Evolutionary conservation across 495 filamentous ascomycete genomes (phyloP).

Genomic region (Podospora australis): DNA sequence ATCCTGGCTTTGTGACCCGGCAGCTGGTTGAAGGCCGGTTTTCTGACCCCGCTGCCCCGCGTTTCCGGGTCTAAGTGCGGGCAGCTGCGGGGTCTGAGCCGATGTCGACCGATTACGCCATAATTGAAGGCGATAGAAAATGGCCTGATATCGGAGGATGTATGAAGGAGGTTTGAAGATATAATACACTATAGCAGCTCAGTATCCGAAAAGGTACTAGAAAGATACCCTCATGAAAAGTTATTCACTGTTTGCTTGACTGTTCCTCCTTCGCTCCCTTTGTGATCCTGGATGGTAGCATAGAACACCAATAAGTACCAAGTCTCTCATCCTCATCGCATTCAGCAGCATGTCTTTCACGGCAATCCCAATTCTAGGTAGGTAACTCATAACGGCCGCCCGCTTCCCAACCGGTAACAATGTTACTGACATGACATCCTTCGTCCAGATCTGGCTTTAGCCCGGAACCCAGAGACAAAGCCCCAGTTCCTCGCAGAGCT

Average conservation of each 20-base stretch:
- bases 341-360: slow-evolving; percentile 55
- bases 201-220: not conserved
- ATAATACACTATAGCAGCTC: not conserved
- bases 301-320: too few relatives aligned
- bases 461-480: slow-evolving; percentile 61
- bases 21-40: slow-evolving; percentile 1
- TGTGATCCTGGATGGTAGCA: too few relatives aligned
- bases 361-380: slow-evolving; percentile 71
- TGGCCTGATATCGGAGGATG: slow-evolving; percentile 5
- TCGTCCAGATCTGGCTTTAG: slow-evolving; percentile 67
- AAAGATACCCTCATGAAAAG: slow-evolving; percentile 5
- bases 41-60: slow-evolving; percentile 14
- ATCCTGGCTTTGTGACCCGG: not conserved
- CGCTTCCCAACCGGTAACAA: too few relatives aligned
- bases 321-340: not conserved
- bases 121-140: slow-evolving; percentile 10
- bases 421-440: too few relatives aligned
- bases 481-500: slow-evolving; percentile 64
- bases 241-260: too few relatives aligned
- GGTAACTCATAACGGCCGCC: too few relatives aligned
- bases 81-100: slow-evolving; percentile 14
- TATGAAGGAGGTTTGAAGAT: not conserved
- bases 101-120: slow-evolving; percentile 29
- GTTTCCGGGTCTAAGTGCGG: slow-evolving; percentile 6
- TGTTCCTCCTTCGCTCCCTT: too few relatives aligned